A percentile compares a stretch with the other conserved stretches of the same genome.
Conservation (phyloP, 345 rosid genomes). For the Eutrema heterophyllum region DNA sequence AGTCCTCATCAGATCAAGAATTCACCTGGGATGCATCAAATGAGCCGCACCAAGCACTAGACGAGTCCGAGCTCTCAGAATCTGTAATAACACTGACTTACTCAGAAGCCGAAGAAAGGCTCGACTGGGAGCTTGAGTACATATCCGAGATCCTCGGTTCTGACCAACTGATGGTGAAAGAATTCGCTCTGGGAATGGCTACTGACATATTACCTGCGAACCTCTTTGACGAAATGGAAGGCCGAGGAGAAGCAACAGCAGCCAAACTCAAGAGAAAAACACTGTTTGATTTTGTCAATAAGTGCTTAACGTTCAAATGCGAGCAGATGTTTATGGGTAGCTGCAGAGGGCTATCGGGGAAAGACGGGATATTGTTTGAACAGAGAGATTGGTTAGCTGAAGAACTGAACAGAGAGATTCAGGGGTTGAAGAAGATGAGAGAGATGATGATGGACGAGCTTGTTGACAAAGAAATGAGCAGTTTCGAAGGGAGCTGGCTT, state of each 20-base stretch:
- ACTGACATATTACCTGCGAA: slow-evolving; percentile 32
- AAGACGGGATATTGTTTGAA: slow-evolving; percentile 27
- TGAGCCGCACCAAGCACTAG: slow-evolving; percentile 33
- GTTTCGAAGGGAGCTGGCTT: slow-evolving; percentile 57
- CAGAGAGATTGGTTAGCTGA: slow-evolving; percentile 53
- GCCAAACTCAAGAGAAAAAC: slow-evolving; percentile 44
- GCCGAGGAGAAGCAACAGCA: slow-evolving; percentile 35
- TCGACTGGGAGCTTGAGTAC: slow-evolving; percentile 58
- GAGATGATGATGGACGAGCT: slow-evolving; percentile 80
- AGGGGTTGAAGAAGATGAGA: slow-evolving; percentile 47
- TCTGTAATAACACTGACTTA: slow-evolving; percentile 29
- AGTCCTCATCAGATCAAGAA: slow-evolving; percentile 20
- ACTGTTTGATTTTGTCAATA: slow-evolving; percentile 54
- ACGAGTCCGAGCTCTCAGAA: slow-evolving; percentile 29
- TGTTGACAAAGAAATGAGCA: slow-evolving; percentile 75
- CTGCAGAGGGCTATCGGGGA: slow-evolving; percentile 41
- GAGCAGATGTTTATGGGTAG: slow-evolving; percentile 39
- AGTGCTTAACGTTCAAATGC: slow-evolving; percentile 41
- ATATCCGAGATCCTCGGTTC: slow-evolving; percentile 41
- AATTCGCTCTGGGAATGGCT: slow-evolving; percentile 40
- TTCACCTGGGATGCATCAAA: slow-evolving; percentile 22
- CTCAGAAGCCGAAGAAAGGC: slow-evolving; percentile 22
- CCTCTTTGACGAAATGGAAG: slow-evolving; percentile 54
- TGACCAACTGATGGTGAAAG: slow-evolving; percentile 40
- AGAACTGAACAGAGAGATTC: slow-evolving; percentile 53